A percentile compares a stretch with the other conserved stretches of the same genome.
Conservation (phyloP, 495 filamentous ascomycete genomes). For the Penicillium coprophilum region DNA sequence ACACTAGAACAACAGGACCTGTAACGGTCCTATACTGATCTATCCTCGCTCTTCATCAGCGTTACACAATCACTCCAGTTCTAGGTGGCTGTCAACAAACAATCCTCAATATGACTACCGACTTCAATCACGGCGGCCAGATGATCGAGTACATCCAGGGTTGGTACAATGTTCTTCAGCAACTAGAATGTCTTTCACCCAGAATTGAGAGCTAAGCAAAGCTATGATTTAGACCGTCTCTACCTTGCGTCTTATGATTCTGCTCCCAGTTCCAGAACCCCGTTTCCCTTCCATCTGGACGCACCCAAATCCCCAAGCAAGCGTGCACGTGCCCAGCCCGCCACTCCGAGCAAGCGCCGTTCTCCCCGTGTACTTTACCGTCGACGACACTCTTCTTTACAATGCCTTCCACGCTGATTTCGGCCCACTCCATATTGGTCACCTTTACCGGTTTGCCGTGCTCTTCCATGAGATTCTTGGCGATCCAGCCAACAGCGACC, state of each 20-base stretch:
- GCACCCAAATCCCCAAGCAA: slow-evolving; percentile 69
- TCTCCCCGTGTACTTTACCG: slow-evolving; percentile 91
- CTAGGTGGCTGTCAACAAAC: slow-evolving; percentile 14
- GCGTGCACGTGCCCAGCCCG: slow-evolving; percentile 63
- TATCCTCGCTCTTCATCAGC: not conserved
- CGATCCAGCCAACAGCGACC: slow-evolving; percentile 76
- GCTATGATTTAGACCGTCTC: slow-evolving; percentile 67
- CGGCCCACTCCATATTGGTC: slow-evolving; percentile 93
- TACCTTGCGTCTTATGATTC: slow-evolving; percentile 92
- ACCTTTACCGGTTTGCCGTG: slow-evolving; percentile 93
- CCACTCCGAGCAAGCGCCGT: slow-evolving; percentile 50
- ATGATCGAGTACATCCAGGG: slow-evolving; percentile 80
- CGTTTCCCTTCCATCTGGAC: slow-evolving; percentile 77
- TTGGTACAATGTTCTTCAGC: slow-evolving; percentile 32
- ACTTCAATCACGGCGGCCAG: slow-evolving; percentile 60
- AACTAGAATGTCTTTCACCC: not conserved
- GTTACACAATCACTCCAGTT: slow-evolving; percentile 12
- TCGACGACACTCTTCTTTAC: slow-evolving; percentile 90
- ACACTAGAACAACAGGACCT: slow-evolving; percentile 3
- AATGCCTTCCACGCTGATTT: slow-evolving; percentile 99
- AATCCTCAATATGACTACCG: slow-evolving; percentile 33
- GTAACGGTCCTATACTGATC: not conserved
- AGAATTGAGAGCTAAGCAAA: slow-evolving; percentile 15
- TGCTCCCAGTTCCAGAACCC: slow-evolving; percentile 72
- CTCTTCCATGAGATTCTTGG: slow-evolving; percentile 93